phyloP scores from a whole-genome alignment of 305 asterid genomes.

The Solanum hybrid region DNA sequence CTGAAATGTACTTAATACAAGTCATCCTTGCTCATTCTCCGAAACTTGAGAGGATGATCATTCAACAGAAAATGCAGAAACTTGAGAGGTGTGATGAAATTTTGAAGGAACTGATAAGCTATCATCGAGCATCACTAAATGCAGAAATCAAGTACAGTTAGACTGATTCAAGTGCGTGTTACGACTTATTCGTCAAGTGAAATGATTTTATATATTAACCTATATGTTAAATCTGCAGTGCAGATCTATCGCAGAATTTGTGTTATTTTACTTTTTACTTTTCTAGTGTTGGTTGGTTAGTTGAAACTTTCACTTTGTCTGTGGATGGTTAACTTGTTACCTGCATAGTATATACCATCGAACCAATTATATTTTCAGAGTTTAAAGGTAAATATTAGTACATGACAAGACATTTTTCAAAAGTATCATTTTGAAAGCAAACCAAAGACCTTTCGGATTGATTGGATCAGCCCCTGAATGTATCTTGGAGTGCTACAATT shows the following conservation, averaged over 20 bases:
- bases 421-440: background rate
- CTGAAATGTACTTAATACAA: background rate
- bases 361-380: background rate
- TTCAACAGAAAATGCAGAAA: background rate
- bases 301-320: background rate
- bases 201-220: background rate
- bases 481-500: conserved; percentile 75
- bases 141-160: background rate
- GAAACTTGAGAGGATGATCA: background rate
- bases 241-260: background rate
- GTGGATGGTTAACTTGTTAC: conserved; percentile 43
- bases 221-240: background rate
- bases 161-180: background rate
- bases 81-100: background rate
- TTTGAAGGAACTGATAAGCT: background rate
- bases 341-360: conserved; percentile 19
- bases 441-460: conserved; percentile 23
- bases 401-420: background rate
- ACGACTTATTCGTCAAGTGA: background rate
- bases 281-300: background rate
- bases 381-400: background rate
- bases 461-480: conserved; percentile 45
- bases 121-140: background rate
- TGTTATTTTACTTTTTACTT: too few relatives aligned
- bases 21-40: background rate